Conservation (phyloP, 306 rosid genomes). For the Medicago ruthenica region DNA sequence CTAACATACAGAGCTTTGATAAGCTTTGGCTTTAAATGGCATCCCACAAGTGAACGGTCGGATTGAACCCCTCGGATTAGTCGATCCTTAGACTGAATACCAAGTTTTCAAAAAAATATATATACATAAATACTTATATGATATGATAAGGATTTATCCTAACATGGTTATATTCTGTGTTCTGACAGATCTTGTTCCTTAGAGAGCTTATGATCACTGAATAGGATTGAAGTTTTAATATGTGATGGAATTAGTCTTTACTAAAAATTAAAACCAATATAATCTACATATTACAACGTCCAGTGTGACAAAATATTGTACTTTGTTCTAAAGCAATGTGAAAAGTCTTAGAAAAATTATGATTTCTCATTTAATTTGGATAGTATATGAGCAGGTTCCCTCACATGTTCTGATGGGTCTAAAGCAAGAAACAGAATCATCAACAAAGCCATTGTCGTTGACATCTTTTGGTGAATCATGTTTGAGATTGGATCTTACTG, state of each 20-base stretch:
- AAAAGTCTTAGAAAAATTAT: slow-evolving; percentile 44
- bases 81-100: too few species aligned
- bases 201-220: background rate
- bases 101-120: too few species aligned
- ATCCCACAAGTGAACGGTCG: too few species aligned
- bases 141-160: too few species aligned
- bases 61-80: too few species aligned
- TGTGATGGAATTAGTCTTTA: background rate
- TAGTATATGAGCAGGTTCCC: slow-evolving; percentile 69
- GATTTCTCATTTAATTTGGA: slow-evolving; percentile 56
- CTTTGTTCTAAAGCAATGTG: slow-evolving; percentile 6
- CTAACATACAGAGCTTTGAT: too few species aligned
- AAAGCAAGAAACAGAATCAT: slow-evolving; percentile 59
- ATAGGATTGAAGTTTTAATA: background rate
- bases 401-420: slow-evolving; percentile 86
- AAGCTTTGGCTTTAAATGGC: too few species aligned
- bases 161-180: too few species aligned
- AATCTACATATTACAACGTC: background rate
- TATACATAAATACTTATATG: too few species aligned
- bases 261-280: background rate
- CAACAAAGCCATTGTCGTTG: slow-evolving; percentile 66
- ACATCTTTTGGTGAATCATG: slow-evolving; percentile 95
- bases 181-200: too few species aligned
- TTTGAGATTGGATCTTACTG: slow-evolving; percentile 87
- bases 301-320: background rate